Evolutionary conservation across 2,329 filamentous ascomycete species (phyloP), one percentile per base, ranked within the genome.

Genomic region (Albifimbria verrucaria): DNA sequence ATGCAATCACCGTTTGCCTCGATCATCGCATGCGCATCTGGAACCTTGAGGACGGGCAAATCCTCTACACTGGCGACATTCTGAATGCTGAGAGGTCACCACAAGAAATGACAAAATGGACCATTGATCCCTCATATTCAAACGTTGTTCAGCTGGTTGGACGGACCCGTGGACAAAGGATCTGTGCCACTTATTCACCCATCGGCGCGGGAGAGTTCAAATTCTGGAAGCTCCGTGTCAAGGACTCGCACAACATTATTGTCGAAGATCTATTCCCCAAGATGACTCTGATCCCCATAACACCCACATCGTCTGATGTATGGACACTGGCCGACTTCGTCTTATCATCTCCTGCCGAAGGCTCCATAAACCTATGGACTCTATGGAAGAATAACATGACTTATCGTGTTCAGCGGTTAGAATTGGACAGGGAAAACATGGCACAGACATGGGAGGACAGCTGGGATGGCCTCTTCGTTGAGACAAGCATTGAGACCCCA

Each of bases 141-240:
- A 89, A 89, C 53, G 78, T 96, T 12, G 78, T 97, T 53, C 86
- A 87, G 52, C 77, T 96, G 18, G 78, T 92, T 50, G 83, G 86
- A 15, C 77, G 73, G 41, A 74, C 67, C 42, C 73, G 76, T 23
- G 81, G 82, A 17, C 76, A 76, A 51, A 74, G 79, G 39, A 68
- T 83, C 15, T 82, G 93, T 50, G 85, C 90, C 36, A 93, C 91
- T 9, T 96, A 92, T 69, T 97, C 92, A 11, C 93, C 94, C 1
- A 85, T 94, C 57, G 89, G 92, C 25, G 83, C 86, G 41, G 89
- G 94, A 32, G 88, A 93, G 66, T 97, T 99, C 79, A 97, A 96
- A 69, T 92, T 99, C 66, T 99, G 92, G 90, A 79, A 75, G 58
- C 72, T 85, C n/a, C 82, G 83, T 50, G 82, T 88, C 18, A 82